These are phyloP conservation scores for Fomitopsis schrenkii DNA, from an alignment of 1,284 basidiomycete species.

Conservation along the genomic window DNA sequence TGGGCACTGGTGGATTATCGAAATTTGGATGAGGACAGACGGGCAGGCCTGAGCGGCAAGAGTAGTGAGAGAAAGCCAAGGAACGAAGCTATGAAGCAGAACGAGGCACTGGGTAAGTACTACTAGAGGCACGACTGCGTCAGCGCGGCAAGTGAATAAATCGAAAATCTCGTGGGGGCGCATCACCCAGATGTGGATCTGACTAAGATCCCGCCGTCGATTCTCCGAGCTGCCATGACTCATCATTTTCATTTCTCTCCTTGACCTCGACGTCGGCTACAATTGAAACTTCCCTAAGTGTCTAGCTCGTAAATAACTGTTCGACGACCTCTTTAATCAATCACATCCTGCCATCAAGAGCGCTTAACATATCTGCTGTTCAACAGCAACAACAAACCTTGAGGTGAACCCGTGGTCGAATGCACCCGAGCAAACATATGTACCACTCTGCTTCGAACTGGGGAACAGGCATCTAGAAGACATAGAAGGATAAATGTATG, in stretches of 20 bases:
- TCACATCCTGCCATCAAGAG: too few species aligned
- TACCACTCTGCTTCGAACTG: too few species aligned
- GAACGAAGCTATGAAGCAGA: neutral
- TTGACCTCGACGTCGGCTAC: neutral
- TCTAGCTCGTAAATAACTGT: too few species aligned
- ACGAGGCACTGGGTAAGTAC: neutral
- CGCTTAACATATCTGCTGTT: too few species aligned
- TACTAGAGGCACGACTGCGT: neutral
- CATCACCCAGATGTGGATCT: neutral
- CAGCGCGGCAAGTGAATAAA: neutral
- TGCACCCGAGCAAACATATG: too few species aligned
- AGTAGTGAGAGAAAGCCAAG: neutral
- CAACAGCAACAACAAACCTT: too few species aligned
- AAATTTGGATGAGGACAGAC: neutral
- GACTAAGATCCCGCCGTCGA: neutral
- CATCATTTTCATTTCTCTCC: neutral
- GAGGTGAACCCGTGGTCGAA: too few species aligned
- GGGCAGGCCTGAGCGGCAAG: neutral
- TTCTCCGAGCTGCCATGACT: neutral
- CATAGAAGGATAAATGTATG: too few species aligned
- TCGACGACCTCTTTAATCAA: too few species aligned
- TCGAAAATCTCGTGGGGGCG: neutral
- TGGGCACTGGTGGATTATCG: neutral
- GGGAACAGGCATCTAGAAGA: too few species aligned
- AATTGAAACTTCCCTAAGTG: too few species aligned